A percentile compares a stretch with the other conserved stretches of the same genome.
phyloP scores from a whole-genome alignment of 2,329 filamentous ascomycete species.

The Neonectria magnoliae region DNA sequence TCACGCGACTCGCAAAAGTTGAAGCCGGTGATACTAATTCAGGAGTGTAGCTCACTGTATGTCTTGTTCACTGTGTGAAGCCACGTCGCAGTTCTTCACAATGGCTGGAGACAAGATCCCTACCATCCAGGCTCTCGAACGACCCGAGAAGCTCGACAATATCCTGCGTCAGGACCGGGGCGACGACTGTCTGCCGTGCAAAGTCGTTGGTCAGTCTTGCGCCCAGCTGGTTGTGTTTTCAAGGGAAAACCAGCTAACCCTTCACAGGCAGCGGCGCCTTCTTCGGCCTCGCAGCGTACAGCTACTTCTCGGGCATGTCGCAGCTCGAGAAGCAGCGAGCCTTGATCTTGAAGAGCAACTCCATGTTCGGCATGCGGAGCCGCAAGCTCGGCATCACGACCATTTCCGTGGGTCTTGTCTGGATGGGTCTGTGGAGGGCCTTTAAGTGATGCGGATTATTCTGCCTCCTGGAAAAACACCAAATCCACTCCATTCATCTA shows the following conservation, averaged over 20 bases:
- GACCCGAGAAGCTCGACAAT: constrained; percentile 69
- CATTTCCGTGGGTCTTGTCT: constrained; percentile 74
- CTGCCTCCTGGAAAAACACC: constrained; percentile 1
- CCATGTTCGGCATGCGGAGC: constrained; percentile 77
- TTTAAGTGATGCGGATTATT: constrained; percentile 51
- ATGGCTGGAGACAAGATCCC: constrained; percentile 56
- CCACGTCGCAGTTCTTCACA: constrained; percentile 11
- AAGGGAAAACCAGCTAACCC: constrained; percentile 22
- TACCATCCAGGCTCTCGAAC: constrained; percentile 64
- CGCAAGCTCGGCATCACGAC: constrained; percentile 73
- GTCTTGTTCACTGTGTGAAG: not conserved
- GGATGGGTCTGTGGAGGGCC: constrained; percentile 76
- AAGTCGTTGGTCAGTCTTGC: constrained; percentile 70
- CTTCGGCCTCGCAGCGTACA: constrained; percentile 79
- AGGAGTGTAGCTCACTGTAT: constrained; percentile 3
- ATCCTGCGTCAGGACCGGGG: constrained; percentile 65
- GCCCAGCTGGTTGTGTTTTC: not conserved
- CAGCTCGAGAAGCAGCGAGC: constrained; percentile 74
- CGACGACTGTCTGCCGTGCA: constrained; percentile 77
- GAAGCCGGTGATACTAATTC: constrained; percentile 30
- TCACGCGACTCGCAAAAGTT: constrained; percentile 24
- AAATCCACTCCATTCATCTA: constrained; percentile 24
- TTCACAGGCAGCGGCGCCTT: constrained; percentile 76
- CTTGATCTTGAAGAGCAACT: constrained; percentile 74
- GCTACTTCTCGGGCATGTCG: constrained; percentile 77